Evolutionary conservation across 2,329 filamentous ascomycete genomes (phyloP), one percentile per base, ranked within the genome.

Genomic region (Aspergillus persii): DNA sequence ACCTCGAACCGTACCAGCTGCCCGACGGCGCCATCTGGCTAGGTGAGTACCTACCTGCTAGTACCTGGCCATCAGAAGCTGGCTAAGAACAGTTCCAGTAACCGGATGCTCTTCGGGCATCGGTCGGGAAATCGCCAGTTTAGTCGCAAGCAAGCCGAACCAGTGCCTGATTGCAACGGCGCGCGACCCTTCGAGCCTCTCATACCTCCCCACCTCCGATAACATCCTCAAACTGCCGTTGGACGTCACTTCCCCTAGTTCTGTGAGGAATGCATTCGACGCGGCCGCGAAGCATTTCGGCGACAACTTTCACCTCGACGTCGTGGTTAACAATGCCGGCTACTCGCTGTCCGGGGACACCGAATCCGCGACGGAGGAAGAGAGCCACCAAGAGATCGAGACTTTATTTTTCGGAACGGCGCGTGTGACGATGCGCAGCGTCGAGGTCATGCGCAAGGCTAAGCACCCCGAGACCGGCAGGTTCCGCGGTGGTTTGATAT

Each of bases 51-150:
- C 4, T 23, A 47, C 1, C 26, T 11, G 27, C 18, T 23, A 23
- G 18, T 23, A 23, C 18, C 18, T 23, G 18, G 18, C 2, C 11
- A 18, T 27, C 18, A 5, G 8, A 23, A 27, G 3, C 27, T 47
- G 26, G n/a, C n/a, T 53, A 27, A 41, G 11, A 50, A 57, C 49
- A 11, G 47, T 11, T 27, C 29, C 5, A 81, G 79, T 81, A 23
- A 81, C 80, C 39, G 81, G 81, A 15, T 82, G 79, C 63, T 83
- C 81, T 0, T 77, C 74, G 0, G 81, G 81, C 11, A 80, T 83
- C 7, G 81, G 81, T 47, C 69, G 69, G 33, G 71, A 71, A 1
- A 66, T 83, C 23, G 76, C 77, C 11, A 66, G 64, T 23, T 6
- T 63, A 26, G 65, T 82, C 46, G 71, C 76, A 9, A 71, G 62